Percentiles rank a stretch among this genome's conserved stretches.
Evolutionary conservation across 2,329 filamentous ascomycete genomes (phyloP).

Genomic region (Cryphonectria japonica): DNA sequence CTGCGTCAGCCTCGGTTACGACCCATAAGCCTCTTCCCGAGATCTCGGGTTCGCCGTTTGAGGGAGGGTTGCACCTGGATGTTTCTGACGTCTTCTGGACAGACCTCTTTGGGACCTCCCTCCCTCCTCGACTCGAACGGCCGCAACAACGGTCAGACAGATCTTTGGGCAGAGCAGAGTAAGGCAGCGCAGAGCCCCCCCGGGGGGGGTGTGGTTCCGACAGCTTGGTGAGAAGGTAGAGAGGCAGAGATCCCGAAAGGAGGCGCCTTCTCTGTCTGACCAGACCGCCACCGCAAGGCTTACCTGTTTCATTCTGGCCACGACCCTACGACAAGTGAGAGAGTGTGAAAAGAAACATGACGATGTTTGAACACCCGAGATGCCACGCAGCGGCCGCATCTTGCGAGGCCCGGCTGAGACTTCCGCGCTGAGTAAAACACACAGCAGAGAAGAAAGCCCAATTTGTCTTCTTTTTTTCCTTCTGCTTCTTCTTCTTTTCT

Average conservation of each 20-base stretch:
- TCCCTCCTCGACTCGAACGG: neutral
- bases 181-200: neutral
- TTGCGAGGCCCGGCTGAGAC: constrained; percentile 7
- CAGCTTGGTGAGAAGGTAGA: neutral
- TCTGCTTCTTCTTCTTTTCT: neutral
- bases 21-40: constrained; percentile 3
- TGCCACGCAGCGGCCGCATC: constrained; percentile 3
- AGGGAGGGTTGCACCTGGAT: constrained; percentile 1
- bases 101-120: neutral
- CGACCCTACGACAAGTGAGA: neutral
- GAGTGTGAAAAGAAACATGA: neutral
- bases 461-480: neutral
- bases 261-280: neutral
- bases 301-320: constrained; percentile 5
- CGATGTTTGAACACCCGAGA: neutral
- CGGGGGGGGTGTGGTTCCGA: neutral
- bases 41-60: constrained; percentile 5
- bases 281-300: neutral
- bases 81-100: constrained; percentile 11
- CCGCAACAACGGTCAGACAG: neutral
- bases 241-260: neutral
- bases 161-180: neutral
- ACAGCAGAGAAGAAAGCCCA: neutral
- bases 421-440: constrained; percentile 1
- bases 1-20: constrained; percentile 1